phyloP scores from a whole-genome alignment of 148 eudicot species.

The Fagopyrum esculentum region DNA sequence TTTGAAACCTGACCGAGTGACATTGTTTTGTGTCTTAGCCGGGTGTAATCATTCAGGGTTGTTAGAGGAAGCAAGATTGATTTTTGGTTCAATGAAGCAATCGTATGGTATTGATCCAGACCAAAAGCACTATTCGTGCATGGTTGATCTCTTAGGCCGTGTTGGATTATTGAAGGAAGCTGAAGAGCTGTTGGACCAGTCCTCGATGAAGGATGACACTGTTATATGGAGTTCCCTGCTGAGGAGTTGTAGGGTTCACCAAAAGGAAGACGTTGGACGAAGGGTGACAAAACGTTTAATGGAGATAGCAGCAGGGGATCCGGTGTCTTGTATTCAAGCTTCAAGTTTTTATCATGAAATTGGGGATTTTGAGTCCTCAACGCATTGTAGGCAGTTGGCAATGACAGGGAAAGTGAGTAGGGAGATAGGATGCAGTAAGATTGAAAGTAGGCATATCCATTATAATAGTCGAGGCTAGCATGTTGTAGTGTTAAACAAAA shows the following conservation, averaged over 20 bases:
- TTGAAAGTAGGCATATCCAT: background rate
- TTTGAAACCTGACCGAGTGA: conserved; percentile 63
- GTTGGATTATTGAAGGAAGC: conserved; percentile 63
- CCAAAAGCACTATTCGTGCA: conserved; percentile 54
- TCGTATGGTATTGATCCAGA: conserved; percentile 44
- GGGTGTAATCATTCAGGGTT: conserved; percentile 81
- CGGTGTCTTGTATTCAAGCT: conserved; percentile 45
- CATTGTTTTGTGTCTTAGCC: conserved; percentile 57
- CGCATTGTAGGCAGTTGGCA: conserved; percentile 41
- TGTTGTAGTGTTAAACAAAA: background rate
- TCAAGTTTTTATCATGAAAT: conserved; percentile 56
- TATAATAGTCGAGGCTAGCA: background rate
- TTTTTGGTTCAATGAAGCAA: conserved; percentile 47
- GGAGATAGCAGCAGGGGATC: conserved; percentile 51
- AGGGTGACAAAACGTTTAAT: conserved; percentile 43
- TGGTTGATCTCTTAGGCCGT: conserved; percentile 71
- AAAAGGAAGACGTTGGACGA: conserved; percentile 45
- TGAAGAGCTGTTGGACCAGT: conserved; percentile 38
- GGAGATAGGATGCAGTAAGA: conserved; percentile 30
- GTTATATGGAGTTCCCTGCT: conserved; percentile 71
- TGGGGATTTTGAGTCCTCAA: conserved; percentile 48
- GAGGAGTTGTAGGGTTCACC: conserved; percentile 61
- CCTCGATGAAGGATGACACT: conserved; percentile 29
- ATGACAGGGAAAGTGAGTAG: conserved; percentile 38
- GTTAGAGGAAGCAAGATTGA: conserved; percentile 51